Percentiles rank a stretch among this genome's conserved stretches.
These are phyloP conservation scores for Trichosporon sp. DNA, from an alignment of 1,284 basidiomycete genomes.

Conservation along the genomic window DNA sequence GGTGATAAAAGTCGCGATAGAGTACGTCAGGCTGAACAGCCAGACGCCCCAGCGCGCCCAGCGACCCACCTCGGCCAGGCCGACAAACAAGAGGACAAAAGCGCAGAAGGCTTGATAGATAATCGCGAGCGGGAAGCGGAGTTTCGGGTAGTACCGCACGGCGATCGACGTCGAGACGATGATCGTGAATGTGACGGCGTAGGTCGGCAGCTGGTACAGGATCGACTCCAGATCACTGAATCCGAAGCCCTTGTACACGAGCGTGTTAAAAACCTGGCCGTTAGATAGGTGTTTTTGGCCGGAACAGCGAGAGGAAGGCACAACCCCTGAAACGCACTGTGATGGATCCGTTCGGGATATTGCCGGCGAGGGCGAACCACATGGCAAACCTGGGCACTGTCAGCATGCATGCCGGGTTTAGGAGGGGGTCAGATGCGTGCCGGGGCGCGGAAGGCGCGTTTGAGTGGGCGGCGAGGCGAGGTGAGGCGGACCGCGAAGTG, in stretches of 20 bases:
- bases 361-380: slow-evolving; percentile 21
- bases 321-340: background rate
- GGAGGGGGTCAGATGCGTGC: background rate
- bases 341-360: slow-evolving; percentile 27
- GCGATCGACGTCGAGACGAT: slow-evolving; percentile 13
- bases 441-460: too few species aligned
- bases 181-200: slow-evolving; percentile 21
- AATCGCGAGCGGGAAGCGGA: slow-evolving; percentile 28
- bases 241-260: slow-evolving; percentile 24
- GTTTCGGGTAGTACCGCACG: slow-evolving; percentile 13
- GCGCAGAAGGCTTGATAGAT: slow-evolving; percentile 16
- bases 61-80: slow-evolving; percentile 17
- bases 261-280: slow-evolving; percentile 21
- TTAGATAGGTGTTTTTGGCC: background rate
- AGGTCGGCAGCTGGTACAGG: slow-evolving; percentile 25
- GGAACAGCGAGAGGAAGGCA: background rate
- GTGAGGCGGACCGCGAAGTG: background rate
- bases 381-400: slow-evolving; percentile 7
- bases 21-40: slow-evolving; percentile 21
- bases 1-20: slow-evolving; percentile 27
- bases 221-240: slow-evolving; percentile 23
- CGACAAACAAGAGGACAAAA: slow-evolving; percentile 27
- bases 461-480: too few species aligned
- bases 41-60: slow-evolving; percentile 30
- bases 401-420: background rate